Percentiles rank a stretch among this genome's conserved stretches.
Evolutionary conservation across 192 early-diverging fungal genomes (phyloP).

Genomic region (Coemansia sp.): DNA sequence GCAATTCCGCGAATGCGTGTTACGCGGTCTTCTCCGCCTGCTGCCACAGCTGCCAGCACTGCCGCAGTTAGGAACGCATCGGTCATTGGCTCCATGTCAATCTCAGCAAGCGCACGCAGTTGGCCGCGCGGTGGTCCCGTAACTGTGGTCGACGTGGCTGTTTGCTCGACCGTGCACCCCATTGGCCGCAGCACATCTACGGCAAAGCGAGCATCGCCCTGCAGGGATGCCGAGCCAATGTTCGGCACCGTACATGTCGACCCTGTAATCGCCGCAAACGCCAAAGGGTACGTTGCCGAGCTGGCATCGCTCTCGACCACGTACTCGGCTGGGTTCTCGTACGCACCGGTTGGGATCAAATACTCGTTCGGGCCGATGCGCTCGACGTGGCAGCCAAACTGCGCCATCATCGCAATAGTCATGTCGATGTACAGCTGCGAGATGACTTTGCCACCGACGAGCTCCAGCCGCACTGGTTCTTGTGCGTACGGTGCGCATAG

Average conservation of each 20-base stretch:
- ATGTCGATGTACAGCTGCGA: slow-evolving; percentile 99
- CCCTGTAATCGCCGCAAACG: slow-evolving; percentile 95
- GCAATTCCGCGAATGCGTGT: slow-evolving; percentile 93
- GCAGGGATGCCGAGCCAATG: slow-evolving; percentile 88
- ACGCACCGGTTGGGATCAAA: slow-evolving; percentile 71
- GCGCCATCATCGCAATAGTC: slow-evolving; percentile 98
- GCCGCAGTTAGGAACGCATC: slow-evolving; percentile 97
- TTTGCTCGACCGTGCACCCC: slow-evolving; percentile 91
- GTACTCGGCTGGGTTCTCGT: slow-evolving; percentile 81
- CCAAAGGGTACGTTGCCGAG: slow-evolving; percentile 96
- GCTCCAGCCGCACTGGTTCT: slow-evolving; percentile 70
- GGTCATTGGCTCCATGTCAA: slow-evolving; percentile 99
- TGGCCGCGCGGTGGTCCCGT: slow-evolving; percentile 72
- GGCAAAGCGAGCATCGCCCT: slow-evolving; percentile 90
- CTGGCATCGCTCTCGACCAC: slow-evolving; percentile 93
- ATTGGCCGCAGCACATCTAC: slow-evolving; percentile 86
- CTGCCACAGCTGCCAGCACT: slow-evolving; percentile 86
- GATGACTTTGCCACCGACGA: slow-evolving; percentile 91
- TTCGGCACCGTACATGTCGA: slow-evolving; percentile 81
- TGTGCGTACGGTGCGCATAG: slow-evolving; percentile 93
- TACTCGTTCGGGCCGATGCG: slow-evolving; percentile 77
- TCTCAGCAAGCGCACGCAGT: slow-evolving; percentile 66
- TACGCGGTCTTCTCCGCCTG: slow-evolving; percentile 41
- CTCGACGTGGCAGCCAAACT: slow-evolving; percentile 83
- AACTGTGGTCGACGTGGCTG: slow-evolving; percentile 85